These are phyloP conservation scores for Aspergillus bridgeri DNA, from an alignment of 495 filamentous ascomycete genomes.

Conservation along the genomic window DNA sequence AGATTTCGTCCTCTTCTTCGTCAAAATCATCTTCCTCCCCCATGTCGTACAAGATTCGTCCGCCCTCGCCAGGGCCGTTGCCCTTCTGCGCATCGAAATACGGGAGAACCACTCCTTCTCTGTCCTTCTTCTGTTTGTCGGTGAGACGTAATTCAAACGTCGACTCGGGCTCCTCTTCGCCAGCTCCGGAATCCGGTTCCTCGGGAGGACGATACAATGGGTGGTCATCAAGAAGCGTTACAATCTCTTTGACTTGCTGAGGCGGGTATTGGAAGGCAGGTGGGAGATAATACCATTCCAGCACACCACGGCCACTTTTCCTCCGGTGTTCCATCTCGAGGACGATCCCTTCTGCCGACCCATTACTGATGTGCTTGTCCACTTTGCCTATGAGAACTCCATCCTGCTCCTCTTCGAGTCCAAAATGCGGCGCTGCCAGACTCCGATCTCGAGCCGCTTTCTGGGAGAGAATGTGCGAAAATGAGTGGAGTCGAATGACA, in stretches of 20 bases:
- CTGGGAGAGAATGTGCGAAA: conserved; percentile 64
- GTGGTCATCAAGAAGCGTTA: conserved; percentile 78
- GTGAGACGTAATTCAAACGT: conserved; percentile 87
- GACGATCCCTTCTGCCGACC: conserved; percentile 57
- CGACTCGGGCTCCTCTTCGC: conserved; percentile 52
- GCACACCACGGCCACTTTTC: conserved; percentile 71
- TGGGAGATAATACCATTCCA: conserved; percentile 72
- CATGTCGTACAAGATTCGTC: conserved; percentile 94
- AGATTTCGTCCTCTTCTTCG: conserved; percentile 98
- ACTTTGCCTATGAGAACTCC: conserved; percentile 63
- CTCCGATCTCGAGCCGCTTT: conserved; percentile 69
- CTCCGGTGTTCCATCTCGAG: conserved; percentile 83
- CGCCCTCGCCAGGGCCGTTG: conserved; percentile 73
- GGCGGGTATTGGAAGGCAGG: conserved; percentile 34
- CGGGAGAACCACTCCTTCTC: conserved; percentile 86
- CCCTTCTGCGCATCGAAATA: conserved; percentile 93
- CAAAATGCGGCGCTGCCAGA: conserved; percentile 67
- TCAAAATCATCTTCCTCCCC: conserved; percentile 97
- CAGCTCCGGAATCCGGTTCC: conserved; percentile 27
- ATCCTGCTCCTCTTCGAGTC: conserved; percentile 68
- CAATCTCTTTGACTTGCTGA: conserved; percentile 39
- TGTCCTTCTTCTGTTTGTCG: conserved; percentile 78
- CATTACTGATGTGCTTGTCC: conserved; percentile 42
- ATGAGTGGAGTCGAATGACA: conserved; percentile 57
- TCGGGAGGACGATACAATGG: conserved; percentile 57